Base-by-base conservation (phyloP, 208 protist genomes). In the Trypanosoma avium region DNA sequence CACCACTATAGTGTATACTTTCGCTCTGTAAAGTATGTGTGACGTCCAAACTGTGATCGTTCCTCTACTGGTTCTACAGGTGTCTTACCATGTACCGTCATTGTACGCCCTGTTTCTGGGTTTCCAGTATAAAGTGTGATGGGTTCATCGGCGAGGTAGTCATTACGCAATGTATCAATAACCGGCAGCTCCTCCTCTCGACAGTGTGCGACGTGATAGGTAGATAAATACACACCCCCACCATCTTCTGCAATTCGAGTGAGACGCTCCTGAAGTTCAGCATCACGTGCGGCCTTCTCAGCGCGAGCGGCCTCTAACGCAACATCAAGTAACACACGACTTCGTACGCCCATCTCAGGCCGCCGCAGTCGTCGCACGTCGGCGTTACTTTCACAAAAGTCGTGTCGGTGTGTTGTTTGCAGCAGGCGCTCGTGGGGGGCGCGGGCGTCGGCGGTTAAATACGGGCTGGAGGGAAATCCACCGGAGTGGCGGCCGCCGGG, bases 51-150 rank as follows among this genome's bases (percentile, higher is more conserved):
- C 17, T 76, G 80, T n/a, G 84, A 75, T 9, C 61, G 42, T n/a
- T 42, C 40, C 38, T 73, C 61, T 15, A 65, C 38, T 8, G 83
- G 81, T 46, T 88, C 84, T 9, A 63, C 74, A 15, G 86, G 81
- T 17, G 89, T 93, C 82, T 95, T 95, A 27, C 89, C 89, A 62
- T 89, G 86, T 43, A 95, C 86, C 29, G 70, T 80, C 89, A 95
- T 95, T 4, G 75, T 91, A 69, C 83, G 85, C 22, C 82, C 82
- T 9, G 79, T 90, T 43, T 77, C 32, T 9, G 86, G 86, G 67
- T 93, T 93, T 26, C 89, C 89, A 3, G 86, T 93, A 63, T 93
- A 95, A 26, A 95, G 66, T 10, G 89, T 95, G 54, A 95, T 88
- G 9, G 89, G 76, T 65, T 85, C 86, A 21, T 95, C 89, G 17